These are phyloP conservation scores for Ganoderma sinense DNA, from an alignment of 1,284 basidiomycete species.

Conservation along the genomic window DNA sequence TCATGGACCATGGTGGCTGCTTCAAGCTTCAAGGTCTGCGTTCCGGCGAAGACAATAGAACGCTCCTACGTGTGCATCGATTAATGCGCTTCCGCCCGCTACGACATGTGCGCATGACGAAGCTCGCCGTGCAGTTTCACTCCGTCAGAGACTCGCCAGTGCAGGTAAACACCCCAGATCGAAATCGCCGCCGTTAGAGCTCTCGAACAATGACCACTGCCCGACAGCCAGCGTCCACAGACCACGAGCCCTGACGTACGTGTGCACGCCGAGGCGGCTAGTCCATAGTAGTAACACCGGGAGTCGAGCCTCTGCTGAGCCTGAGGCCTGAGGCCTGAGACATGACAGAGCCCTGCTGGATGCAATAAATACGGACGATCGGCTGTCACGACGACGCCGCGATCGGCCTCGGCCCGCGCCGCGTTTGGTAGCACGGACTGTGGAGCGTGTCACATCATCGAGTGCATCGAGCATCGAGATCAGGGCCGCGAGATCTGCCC, in stretches of 20 bases:
- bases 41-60: background rate
- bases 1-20: background rate
- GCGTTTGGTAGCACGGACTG: background rate
- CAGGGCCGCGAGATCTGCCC: background rate
- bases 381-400: background rate
- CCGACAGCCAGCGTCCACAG: background rate
- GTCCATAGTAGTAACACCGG: background rate
- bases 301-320: background rate
- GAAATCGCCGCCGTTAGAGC: background rate
- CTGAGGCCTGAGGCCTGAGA: no score
- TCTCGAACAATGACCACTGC: background rate
- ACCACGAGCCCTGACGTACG: background rate
- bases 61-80: no score
- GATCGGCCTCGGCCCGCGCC: background rate
- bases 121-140: background rate
- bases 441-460: background rate
- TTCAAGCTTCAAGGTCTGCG: background rate
- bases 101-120: background rate
- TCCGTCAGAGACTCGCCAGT: no score
- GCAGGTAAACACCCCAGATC: background rate
- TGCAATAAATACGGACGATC: background rate
- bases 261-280: background rate
- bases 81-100: no score
- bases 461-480: background rate
- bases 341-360: no score